Evolutionary conservation across 208 protist species (phyloP).

Genomic region (Crithidia thermophila): DNA sequence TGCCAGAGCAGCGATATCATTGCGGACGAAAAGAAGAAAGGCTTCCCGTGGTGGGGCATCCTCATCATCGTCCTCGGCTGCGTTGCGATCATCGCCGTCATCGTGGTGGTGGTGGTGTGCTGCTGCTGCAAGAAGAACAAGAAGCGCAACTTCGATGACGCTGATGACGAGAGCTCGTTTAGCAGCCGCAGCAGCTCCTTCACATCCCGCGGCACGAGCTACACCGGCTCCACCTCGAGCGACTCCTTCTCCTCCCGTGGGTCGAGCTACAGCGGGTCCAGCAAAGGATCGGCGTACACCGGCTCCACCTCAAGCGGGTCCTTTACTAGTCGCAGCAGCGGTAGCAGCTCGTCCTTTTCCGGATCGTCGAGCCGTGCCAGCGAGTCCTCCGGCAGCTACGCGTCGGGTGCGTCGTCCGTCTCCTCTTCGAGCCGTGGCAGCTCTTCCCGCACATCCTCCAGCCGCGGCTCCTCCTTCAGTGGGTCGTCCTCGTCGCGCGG

Average conservation of each 20-base stretch:
- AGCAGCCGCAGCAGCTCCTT: neutral
- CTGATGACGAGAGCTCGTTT: neutral
- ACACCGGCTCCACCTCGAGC: neutral
- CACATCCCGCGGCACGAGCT: neutral
- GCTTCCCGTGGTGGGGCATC: conserved; percentile 7
- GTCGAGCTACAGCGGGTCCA: conserved; percentile 1
- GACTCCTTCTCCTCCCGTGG: conserved; percentile 1
- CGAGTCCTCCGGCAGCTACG: too few relatives aligned
- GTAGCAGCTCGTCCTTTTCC: neutral
- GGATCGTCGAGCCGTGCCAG: too few relatives aligned
- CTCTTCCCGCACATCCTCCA: too few relatives aligned
- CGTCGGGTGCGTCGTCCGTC: too few relatives aligned
- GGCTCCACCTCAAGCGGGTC: neutral
- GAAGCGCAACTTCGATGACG: neutral
- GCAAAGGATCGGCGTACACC: neutral
- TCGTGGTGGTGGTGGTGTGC: neutral
- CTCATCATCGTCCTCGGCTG: conserved; percentile 5
- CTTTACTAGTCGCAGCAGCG: too few relatives aligned
- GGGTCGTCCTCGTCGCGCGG: too few relatives aligned
- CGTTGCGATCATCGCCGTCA: neutral
- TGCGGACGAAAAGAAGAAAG: neutral
- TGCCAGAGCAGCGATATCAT: neutral
- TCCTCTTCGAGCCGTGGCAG: too few relatives aligned
- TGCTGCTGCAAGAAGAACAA: neutral
- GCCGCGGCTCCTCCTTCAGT: too few relatives aligned